phyloP scores from a whole-genome alignment of 176 grass and related monocot species.

The Pontederia paniculata region DNA sequence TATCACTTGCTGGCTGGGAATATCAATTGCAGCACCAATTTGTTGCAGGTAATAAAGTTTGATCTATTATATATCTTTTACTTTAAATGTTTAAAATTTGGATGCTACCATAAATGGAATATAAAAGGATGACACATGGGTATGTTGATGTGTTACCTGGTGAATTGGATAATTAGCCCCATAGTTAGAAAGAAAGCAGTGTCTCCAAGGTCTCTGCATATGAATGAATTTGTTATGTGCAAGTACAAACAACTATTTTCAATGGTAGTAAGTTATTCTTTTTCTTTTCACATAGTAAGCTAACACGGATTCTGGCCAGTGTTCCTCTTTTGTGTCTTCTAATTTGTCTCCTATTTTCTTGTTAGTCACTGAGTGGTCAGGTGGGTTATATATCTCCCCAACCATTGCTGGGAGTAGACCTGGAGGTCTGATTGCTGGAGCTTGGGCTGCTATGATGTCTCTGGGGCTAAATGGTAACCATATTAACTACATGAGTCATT shows the following conservation, averaged over 20 bases:
- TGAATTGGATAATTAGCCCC: no score
- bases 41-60: slow-evolving; percentile 65
- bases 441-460: slow-evolving; percentile 97
- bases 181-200: no score
- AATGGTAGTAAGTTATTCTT: no score
- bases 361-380: slow-evolving; percentile 94
- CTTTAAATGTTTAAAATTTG: neutral
- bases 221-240: no score
- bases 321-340: neutral
- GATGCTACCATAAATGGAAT: neutral
- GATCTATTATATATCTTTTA: neutral
- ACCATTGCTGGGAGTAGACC: slow-evolving; percentile 93
- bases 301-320: no score
- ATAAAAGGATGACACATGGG: no score
- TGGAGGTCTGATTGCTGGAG: slow-evolving; percentile 81
- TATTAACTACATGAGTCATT: slow-evolving; percentile 12
- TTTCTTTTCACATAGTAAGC: no score
- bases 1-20: slow-evolving; percentile 12
- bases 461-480: slow-evolving; percentile 68
- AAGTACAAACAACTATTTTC: no score
- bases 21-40: slow-evolving; percentile 72
- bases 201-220: no score
- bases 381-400: slow-evolving; percentile 88
- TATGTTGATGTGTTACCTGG: no score
- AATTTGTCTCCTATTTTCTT: slow-evolving; percentile 1